phyloP scores from a whole-genome alignment of 345 rosid species.

The Eucalyptus microcorys region DNA sequence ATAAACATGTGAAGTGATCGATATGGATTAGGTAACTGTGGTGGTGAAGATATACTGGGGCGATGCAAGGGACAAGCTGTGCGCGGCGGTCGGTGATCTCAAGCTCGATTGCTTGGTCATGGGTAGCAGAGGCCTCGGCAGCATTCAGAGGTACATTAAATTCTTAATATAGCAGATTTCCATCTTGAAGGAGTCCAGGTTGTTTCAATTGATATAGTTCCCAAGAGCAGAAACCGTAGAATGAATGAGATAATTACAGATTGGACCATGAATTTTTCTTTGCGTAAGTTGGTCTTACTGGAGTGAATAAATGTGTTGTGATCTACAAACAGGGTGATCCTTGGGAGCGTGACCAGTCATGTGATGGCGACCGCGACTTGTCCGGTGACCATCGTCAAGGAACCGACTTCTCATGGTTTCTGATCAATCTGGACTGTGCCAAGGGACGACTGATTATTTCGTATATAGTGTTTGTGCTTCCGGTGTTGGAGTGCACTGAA shows the following conservation, averaged over 20 bases:
- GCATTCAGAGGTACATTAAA: conserved; percentile 43
- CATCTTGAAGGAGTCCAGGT: not conserved
- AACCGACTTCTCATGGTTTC: not conserved
- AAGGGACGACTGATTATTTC: not conserved
- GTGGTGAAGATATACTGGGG: conserved; percentile 83
- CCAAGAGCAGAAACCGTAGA: not conserved
- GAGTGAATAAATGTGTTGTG: not conserved
- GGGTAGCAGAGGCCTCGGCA: conserved; percentile 92
- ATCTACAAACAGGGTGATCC: conserved; percentile 26
- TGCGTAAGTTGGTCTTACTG: not conserved
- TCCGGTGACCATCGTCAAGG: conserved; percentile 49
- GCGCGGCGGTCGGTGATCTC: conserved; percentile 50
- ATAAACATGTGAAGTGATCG: not conserved
- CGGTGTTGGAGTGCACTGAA: not conserved
- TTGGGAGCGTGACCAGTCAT: conserved; percentile 49
- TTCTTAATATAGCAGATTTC: not conserved
- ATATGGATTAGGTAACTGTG: conserved; percentile 31
- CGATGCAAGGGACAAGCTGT: conserved; percentile 72
- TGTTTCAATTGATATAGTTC: not conserved
- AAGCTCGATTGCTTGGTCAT: conserved; percentile 65
- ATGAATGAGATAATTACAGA: not conserved
- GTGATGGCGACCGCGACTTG: conserved; percentile 38
- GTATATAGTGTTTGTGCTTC: not conserved
- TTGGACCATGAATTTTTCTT: not conserved
- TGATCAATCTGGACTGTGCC: not conserved